Evolutionary conservation across 2,329 filamentous ascomycete genomes (phyloP).

Genomic region (Neurospora sp.): DNA sequence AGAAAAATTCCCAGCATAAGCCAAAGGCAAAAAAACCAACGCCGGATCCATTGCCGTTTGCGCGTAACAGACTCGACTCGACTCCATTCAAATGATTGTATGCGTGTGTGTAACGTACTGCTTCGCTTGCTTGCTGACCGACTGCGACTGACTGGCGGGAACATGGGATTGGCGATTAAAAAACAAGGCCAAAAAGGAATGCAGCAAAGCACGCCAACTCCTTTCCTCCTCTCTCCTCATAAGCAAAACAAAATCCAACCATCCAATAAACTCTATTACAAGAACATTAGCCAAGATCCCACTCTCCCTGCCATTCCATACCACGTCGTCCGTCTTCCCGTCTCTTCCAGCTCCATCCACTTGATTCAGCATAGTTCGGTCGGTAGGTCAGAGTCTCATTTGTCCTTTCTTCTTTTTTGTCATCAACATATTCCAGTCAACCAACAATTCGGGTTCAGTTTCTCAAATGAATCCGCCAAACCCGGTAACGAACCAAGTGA

Average conservation of each 20-base stretch:
- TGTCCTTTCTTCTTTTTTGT: not conserved
- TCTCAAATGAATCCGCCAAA: slow-evolving; percentile 23
- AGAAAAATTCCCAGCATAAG: not conserved
- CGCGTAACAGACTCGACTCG: not conserved
- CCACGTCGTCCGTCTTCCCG: not conserved
- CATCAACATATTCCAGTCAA: not conserved
- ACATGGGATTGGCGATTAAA: not conserved
- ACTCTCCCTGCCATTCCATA: not conserved
- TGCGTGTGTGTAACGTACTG: not conserved
- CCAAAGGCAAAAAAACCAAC: not conserved
- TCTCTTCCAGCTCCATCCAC: not conserved
- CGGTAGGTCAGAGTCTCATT: not conserved
- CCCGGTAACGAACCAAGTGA: slow-evolving; percentile 55
- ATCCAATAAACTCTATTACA: not conserved
- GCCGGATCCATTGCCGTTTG: not conserved
- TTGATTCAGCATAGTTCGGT: not conserved
- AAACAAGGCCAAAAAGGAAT: not conserved
- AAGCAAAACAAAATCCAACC: not conserved
- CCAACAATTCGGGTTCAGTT: not conserved
- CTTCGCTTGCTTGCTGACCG: not conserved
- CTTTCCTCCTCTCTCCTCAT: not conserved
- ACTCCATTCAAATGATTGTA: not conserved
- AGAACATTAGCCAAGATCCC: not conserved
- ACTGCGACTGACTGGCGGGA: not conserved
- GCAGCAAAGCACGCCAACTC: not conserved